Evolutionary conservation across 495 filamentous ascomycete genomes (phyloP).

Genomic region (Penicillium soppii): DNA sequence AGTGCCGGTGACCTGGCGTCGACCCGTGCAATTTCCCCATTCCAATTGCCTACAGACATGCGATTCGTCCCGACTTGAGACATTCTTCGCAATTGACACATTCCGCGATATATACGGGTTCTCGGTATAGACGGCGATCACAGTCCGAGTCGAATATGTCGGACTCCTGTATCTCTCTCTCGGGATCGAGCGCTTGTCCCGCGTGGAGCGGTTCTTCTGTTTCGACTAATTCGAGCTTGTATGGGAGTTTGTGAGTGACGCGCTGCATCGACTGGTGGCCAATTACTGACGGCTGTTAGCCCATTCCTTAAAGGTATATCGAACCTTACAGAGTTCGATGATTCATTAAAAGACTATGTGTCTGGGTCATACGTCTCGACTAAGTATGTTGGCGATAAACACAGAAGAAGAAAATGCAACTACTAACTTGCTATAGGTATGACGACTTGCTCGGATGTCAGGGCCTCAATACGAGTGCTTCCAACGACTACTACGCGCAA

Average conservation of each 20-base stretch:
- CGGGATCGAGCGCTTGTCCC: conserved; percentile 74
- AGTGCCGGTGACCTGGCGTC: conserved; percentile 20
- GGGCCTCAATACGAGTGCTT: conserved; percentile 73
- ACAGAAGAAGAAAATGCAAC: neutral
- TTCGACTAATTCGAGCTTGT: conserved; percentile 65
- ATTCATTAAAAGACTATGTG: conserved; percentile 70
- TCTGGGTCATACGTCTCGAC: conserved; percentile 66
- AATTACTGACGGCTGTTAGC: conserved; percentile 49
- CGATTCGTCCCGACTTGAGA: conserved; percentile 9
- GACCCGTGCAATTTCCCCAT: neutral
- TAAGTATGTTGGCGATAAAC: conserved; percentile 59
- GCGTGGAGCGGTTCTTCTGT: conserved; percentile 83
- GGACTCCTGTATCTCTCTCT: conserved; percentile 70
- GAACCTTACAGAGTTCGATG: conserved; percentile 74
- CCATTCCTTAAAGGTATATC: conserved; percentile 85
- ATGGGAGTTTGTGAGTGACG: conserved; percentile 71
- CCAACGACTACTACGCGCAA: conserved; percentile 85
- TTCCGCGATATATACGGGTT: conserved; percentile 16
- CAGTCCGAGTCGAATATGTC: conserved; percentile 32
- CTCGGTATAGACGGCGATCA: conserved; percentile 1
- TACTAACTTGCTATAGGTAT: conserved; percentile 32
- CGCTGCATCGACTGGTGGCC: neutral
- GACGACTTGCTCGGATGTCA: conserved; percentile 72
- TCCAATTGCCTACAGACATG: conserved; percentile 9
- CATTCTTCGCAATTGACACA: conserved; percentile 21